Base-by-base conservation (phyloP, 2,329 filamentous ascomycete species). In the Sclerotinia glacialis region DNA sequence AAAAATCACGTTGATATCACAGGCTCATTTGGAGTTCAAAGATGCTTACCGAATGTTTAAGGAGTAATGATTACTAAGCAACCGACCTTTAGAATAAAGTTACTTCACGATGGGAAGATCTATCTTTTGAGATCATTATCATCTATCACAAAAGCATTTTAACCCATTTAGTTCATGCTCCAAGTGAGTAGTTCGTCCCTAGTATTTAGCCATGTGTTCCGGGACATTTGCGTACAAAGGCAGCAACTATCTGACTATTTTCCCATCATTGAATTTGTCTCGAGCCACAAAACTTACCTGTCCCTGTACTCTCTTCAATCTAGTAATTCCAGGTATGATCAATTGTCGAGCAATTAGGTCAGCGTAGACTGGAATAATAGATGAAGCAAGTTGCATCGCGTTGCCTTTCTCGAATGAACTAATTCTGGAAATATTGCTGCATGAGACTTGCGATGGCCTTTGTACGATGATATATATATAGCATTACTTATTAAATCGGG, bases 301-400 rank as follows among this genome's bases (percentile, higher is more conserved):
- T 37, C 37, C 28, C 21, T 26, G 23, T 23, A 44, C 8, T 11
- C 55, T 42, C 23, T 37, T 37, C 9, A 6, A 9, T 11, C 9
- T 37, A 6, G 34, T 11, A 6, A 2, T 37, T 11, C 34, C 9
- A 34, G 5, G 6, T 7, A 34, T 34, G 31, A 34, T 7, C 31
- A 34, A 34, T 34, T 34, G 31, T 28, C 23, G 37, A 42, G 31
- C 37, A 18, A 42, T 23, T 2, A 59, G 18, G 46, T 28, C 23
- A 37, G 37, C 4, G 14, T 31, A 5, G 23, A 59, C 23, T 59
- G 16, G 11, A 59, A 59, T 18, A 44, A 14, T 28, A 59, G n/a
- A 59, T 59, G 55, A 59, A 59, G 21, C 55, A 59, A 14, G 55
- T 59, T 44, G 4, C 37, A 59, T 44, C 23, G 23, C 40, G 55